A percentile compares a stretch with the other conserved stretches of the same genome.
phyloP scores from a whole-genome alignment of 306 rosid genomes.

The Cicer pinnatifidum region DNA sequence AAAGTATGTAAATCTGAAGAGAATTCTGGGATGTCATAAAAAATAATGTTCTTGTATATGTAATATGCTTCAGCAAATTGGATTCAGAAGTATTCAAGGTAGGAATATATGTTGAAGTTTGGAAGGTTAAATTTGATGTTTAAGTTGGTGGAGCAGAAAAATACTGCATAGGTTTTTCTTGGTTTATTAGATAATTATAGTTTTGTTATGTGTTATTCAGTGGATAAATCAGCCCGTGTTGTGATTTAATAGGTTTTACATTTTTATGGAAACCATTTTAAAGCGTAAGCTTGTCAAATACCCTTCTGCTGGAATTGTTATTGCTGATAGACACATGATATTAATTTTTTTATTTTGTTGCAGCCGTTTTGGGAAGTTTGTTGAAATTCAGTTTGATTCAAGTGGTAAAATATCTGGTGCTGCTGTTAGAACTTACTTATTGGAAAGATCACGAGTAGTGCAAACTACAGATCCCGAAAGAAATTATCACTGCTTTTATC shows the following conservation, averaged over 20 bases:
- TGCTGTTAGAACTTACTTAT: conserved; percentile 91
- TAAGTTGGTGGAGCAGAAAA: conserved; percentile 3
- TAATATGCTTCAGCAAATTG: background rate
- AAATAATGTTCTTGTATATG: background rate
- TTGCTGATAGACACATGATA: conserved; percentile 13
- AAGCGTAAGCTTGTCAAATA: background rate
- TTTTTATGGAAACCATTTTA: conserved; percentile 17
- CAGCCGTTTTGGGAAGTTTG: conserved; percentile 99
- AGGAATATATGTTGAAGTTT: conserved; percentile 37
- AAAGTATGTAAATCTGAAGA: conserved; percentile 19
- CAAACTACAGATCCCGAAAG: conserved; percentile 93
- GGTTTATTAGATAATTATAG: conserved; percentile 12
- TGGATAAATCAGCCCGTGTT: conserved; percentile 20
- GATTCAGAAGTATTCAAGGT: conserved; percentile 14
- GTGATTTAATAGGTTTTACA: conserved; percentile 9
- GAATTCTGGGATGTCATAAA: background rate
- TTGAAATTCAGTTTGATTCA: conserved; percentile 94
- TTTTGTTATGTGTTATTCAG: conserved; percentile 18
- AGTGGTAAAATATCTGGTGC: conserved; percentile 99
- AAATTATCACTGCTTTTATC: conserved; percentile 97
- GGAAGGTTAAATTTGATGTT: conserved; percentile 31
- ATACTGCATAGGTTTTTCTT: conserved; percentile 14
- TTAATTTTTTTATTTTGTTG: conserved; percentile 37
- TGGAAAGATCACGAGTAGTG: conserved; percentile 97
- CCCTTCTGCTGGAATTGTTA: conserved; percentile 33